A percentile compares a stretch with the other conserved stretches of the same genome.
Evolutionary conservation across 2,329 filamentous ascomycete genomes (phyloP).

Genomic region (Pyrenophora teres): DNA sequence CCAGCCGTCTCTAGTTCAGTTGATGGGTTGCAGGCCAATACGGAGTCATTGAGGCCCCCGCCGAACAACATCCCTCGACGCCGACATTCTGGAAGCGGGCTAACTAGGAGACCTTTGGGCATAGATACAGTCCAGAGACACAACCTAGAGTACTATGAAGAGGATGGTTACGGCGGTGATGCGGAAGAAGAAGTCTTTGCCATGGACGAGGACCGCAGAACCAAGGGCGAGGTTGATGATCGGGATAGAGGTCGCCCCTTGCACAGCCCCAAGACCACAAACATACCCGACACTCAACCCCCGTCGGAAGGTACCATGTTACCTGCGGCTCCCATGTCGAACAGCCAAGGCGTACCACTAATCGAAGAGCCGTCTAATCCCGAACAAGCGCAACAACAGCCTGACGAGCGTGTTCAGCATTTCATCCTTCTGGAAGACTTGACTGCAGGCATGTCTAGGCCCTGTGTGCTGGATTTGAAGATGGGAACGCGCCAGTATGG

Average conservation of each 20-base stretch:
- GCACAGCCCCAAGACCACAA: not conserved
- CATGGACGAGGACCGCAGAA: constrained; percentile 62
- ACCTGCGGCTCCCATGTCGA: constrained; percentile 36
- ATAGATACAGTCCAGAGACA: constrained; percentile 68
- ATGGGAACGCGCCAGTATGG: constrained; percentile 99
- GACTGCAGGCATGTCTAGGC: constrained; percentile 93
- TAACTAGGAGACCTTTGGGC: constrained; percentile 72
- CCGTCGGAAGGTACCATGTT: constrained; percentile 36
- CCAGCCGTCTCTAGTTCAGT: constrained; percentile 15
- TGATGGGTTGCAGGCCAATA: constrained; percentile 11
- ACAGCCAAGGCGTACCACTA: constrained; percentile 12
- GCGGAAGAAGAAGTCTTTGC: constrained; percentile 71
- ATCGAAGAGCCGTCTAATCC: constrained; percentile 47
- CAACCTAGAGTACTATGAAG: constrained; percentile 89
- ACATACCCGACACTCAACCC: not conserved
- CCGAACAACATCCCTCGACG: constrained; percentile 53
- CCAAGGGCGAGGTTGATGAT: constrained; percentile 11
- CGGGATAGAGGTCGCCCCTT: constrained; percentile 6
- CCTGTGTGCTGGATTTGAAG: constrained; percentile 96
- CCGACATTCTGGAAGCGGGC: constrained; percentile 84
- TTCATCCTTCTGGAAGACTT: constrained; percentile 93
- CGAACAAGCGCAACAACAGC: constrained; percentile 52
- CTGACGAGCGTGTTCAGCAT: constrained; percentile 76
- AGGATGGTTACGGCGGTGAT: constrained; percentile 83
- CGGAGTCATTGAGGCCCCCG: constrained; percentile 38